A percentile compares a stretch with the other conserved stretches of the same genome.
phyloP scores from a whole-genome alignment of 805 yeast species.

The Torulaspora indica region DNA sequence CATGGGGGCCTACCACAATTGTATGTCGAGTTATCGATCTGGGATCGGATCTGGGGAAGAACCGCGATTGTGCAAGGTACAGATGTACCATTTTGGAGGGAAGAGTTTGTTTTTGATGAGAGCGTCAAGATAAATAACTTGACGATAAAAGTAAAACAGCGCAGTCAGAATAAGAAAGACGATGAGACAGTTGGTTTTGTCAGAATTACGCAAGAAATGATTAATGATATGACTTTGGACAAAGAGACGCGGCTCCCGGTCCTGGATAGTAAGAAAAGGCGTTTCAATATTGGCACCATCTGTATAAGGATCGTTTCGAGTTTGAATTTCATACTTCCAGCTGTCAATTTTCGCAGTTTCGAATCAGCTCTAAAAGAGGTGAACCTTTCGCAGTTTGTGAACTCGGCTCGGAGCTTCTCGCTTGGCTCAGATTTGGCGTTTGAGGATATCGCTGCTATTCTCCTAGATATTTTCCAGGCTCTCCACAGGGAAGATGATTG shows the following conservation, averaged over 20 bases:
- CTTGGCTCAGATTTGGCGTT: constrained; percentile 40
- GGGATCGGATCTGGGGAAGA: constrained; percentile 73
- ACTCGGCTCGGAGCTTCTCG: constrained; percentile 33
- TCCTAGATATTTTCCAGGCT: constrained; percentile 71
- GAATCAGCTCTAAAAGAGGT: constrained; percentile 56
- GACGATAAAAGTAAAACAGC: constrained; percentile 44
- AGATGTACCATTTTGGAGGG: constrained; percentile 76
- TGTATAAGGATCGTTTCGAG: constrained; percentile 47
- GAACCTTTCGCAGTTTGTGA: constrained; percentile 49
- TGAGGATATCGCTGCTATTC: constrained; percentile 52
- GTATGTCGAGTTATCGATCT: constrained; percentile 67
- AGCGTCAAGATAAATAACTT: constrained; percentile 50
- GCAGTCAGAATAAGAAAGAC: constrained; percentile 19
- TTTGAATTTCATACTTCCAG: constrained; percentile 57
- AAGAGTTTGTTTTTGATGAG: constrained; percentile 58
- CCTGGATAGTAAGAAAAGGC: constrained; percentile 35
- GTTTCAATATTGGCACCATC: constrained; percentile 53
- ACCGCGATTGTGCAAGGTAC: constrained; percentile 57
- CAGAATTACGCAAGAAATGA: constrained; percentile 31
- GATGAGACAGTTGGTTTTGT: constrained; percentile 49
- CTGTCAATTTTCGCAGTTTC: constrained; percentile 54
- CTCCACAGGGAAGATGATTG: constrained; percentile 64
- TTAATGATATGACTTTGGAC: constrained; percentile 21
- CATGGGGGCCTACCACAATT: constrained; percentile 29
- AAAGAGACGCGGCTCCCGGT: constrained; percentile 42